A percentile compares a stretch with the other conserved stretches of the same genome.
phyloP scores from a whole-genome alignment of 345 rosid species.

The thale cress (Arabidopsis thaliana) region DNA sequence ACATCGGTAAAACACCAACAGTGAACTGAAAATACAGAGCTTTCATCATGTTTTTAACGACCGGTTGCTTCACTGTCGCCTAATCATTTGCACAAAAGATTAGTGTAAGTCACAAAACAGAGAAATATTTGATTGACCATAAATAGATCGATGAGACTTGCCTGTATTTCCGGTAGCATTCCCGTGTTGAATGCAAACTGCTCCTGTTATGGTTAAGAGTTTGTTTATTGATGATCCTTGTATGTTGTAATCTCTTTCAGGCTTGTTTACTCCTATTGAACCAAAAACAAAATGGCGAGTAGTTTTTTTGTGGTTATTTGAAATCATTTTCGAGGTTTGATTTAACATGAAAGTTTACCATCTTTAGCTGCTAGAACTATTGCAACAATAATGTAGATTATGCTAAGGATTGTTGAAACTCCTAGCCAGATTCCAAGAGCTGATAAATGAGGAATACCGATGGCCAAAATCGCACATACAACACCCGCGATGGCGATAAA shows the following conservation, averaged over 20 bases:
- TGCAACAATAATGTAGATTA: constrained; percentile 68
- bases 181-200: constrained; percentile 92
- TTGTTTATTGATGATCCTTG: constrained; percentile 56
- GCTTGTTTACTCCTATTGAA: constrained; percentile 61
- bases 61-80: constrained; percentile 90
- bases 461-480: constrained; percentile 69
- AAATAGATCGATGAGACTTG: constrained; percentile 9
- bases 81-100: constrained; percentile 33
- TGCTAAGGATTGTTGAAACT: constrained; percentile 70
- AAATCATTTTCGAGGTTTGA: background rate
- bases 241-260: constrained; percentile 77
- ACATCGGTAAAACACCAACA: constrained; percentile 74
- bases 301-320: background rate
- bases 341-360: constrained; percentile 54
- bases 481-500: constrained; percentile 62
- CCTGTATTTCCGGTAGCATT: constrained; percentile 94
- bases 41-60: constrained; percentile 81
- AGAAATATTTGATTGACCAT: background rate
- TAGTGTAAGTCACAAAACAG: constrained; percentile 12
- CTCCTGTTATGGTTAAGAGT: constrained; percentile 77
- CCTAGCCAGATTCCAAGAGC: constrained; percentile 86
- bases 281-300: background rate
- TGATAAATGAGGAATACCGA: constrained; percentile 81
- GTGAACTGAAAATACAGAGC: constrained; percentile 87
- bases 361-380: constrained; percentile 61